Conservation (phyloP, 2,329 filamentous ascomycete genomes). For the Colletotrichum sp. region DNA sequence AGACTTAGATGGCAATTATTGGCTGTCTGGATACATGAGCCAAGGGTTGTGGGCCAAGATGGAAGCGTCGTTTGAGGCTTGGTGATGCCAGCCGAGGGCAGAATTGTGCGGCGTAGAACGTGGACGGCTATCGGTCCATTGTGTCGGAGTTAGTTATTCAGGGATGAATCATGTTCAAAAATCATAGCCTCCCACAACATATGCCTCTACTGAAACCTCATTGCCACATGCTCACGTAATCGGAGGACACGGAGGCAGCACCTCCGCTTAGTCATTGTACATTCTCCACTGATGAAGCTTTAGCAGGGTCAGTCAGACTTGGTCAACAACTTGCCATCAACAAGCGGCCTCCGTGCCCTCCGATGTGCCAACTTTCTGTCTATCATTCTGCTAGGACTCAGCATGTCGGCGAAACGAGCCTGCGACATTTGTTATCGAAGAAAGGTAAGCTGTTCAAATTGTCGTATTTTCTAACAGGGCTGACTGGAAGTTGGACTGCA, state of each 20-base stretch:
- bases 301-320: not conserved
- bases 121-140: not conserved
- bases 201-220: not conserved
- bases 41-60: not conserved
- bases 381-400: not conserved
- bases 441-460: not conserved
- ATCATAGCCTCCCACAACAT: not conserved
- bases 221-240: not conserved
- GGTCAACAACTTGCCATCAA: not conserved
- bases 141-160: not conserved
- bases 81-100: not conserved
- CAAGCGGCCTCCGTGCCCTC: not conserved
- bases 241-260: not conserved
- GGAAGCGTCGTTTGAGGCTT: not conserved
- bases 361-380: not conserved
- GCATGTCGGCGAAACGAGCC: constrained; percentile 5
- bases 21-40: not conserved
- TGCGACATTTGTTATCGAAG: constrained; percentile 8
- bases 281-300: not conserved
- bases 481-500: not conserved
- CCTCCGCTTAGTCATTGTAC: not conserved
- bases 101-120: not conserved
- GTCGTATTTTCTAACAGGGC: not conserved
- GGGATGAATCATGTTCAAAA: not conserved
- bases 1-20: not conserved